These are phyloP conservation scores for Suhomyces sp. DNA, from an alignment of 805 yeast genomes.

Conservation along the genomic window DNA sequence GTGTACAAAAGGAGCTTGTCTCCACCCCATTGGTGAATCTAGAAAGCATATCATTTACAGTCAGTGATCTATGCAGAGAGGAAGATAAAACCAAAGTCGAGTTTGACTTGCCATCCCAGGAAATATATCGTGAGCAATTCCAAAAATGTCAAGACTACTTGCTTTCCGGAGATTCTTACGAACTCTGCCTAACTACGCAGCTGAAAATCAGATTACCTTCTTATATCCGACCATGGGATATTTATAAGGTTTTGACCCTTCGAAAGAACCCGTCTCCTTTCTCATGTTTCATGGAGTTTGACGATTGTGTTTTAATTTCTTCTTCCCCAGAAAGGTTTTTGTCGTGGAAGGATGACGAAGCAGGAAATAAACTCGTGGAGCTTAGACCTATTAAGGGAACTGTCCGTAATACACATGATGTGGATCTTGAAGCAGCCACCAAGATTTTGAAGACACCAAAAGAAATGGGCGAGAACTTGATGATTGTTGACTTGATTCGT, in stretches of 20 bases:
- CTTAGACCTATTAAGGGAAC: conserved; percentile 97
- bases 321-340: conserved; percentile 95
- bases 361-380: conserved; percentile 50
- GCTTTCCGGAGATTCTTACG: conserved; percentile 86
- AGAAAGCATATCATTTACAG: conserved; percentile 21
- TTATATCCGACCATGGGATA: conserved; percentile 63
- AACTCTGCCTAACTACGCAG: conserved; percentile 81
- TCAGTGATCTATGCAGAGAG: conserved; percentile 21
- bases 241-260: conserved; percentile 67
- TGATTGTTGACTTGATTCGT: conserved; percentile 94
- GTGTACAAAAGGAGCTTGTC: conserved; percentile 11
- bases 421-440: conserved; percentile 59
- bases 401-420: conserved; percentile 59
- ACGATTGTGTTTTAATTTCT: conserved; percentile 63
- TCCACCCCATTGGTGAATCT: conserved; percentile 14
- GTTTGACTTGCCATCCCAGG: conserved; percentile 50
- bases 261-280: conserved; percentile 88
- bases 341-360: conserved; percentile 58
- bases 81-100: conserved; percentile 27
- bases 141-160: conserved; percentile 63
- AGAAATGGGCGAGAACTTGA: conserved; percentile 91
- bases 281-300: conserved; percentile 73
- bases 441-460: conserved; percentile 74
- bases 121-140: conserved; percentile 54
- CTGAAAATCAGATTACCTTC: conserved; percentile 56